Evolutionary conservation across 495 filamentous ascomycete species (phyloP), one percentile per base, ranked within the genome.

Genomic region (Podospora comata): DNA sequence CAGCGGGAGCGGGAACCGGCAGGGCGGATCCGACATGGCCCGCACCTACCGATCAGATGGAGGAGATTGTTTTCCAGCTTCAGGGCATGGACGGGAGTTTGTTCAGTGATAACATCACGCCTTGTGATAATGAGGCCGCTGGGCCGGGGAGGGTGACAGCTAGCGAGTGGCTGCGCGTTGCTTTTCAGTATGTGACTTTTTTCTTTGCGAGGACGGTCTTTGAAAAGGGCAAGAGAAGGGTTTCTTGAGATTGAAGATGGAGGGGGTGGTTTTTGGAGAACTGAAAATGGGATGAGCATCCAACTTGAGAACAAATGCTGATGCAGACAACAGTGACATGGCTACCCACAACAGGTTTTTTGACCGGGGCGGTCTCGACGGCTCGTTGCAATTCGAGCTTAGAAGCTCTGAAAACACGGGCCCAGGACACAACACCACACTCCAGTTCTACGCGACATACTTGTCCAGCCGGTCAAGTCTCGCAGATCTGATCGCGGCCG

Each of bases 21-120:
- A 61, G 62, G 20, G 79, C 84, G 6, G 81, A 83, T 67, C 85
- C 85, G 48, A 89, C 86, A 75, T 89, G 87, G 87, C 87, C 87
- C 5, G 79, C 84, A 6, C 73, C 80, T 0, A 83, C 82, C 4
- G 87, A 89, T 70, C 86, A 89, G 75, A 77, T 89, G 71, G 86
- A 89, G 74, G 86, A 88, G 76, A 85, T 89, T 65, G 82, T 88
- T 78, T 85, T 84, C 70, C 82, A 87, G 68, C 84, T 84, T 34
- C 76, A 81, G 26, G 85, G 85, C 0, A 83, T 86, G 67, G 81
- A 79, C 59, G 79, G 78, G 26, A 78, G 86, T 67, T 74, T 83
- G 64, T 88, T 90, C 69, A 80, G 82, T 62, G 80, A 82, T 57
- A 79, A 81, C 23, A 83, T 90, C 61, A 85, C 79, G 53, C 87